Evolutionary conservation across 2,329 filamentous ascomycete species (phyloP).

Genomic region (Colletotrichum camelliae): DNA sequence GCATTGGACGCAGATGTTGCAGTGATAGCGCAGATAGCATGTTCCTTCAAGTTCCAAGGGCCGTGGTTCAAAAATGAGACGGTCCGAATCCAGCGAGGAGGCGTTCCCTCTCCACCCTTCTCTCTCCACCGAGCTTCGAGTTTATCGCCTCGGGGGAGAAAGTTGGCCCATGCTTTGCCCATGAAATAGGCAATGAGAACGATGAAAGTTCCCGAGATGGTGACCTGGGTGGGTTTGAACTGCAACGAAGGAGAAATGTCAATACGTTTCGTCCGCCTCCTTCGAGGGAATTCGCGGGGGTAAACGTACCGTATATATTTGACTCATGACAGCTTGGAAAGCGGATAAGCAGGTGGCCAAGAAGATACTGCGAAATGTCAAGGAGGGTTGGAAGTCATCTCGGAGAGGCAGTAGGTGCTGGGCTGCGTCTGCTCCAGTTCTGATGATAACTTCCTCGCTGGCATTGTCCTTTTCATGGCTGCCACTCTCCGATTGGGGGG

Average conservation of each 20-base stretch:
- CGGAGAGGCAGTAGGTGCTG: slow-evolving; percentile 53
- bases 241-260: slow-evolving; percentile 24
- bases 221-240: slow-evolving; percentile 57
- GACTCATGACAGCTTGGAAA: slow-evolving; percentile 60
- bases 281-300: neutral
- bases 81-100: slow-evolving; percentile 44
- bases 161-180: slow-evolving; percentile 50
- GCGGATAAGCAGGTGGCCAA: slow-evolving; percentile 53
- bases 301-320: slow-evolving; percentile 56
- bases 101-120: slow-evolving; percentile 42
- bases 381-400: slow-evolving; percentile 55
- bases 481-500: slow-evolving; percentile 20
- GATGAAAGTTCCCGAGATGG: slow-evolving; percentile 59
- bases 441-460: slow-evolving; percentile 49
- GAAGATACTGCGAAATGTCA: slow-evolving; percentile 60
- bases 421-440: slow-evolving; percentile 57
- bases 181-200: slow-evolving; percentile 62
- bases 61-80: slow-evolving; percentile 55
- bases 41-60: slow-evolving; percentile 61
- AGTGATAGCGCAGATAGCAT: slow-evolving; percentile 58
- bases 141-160: slow-evolving; percentile 58
- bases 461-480: slow-evolving; percentile 26
- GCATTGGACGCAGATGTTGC: slow-evolving; percentile 59
- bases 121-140: slow-evolving; percentile 52
- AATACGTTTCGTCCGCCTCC: neutral